These are phyloP conservation scores for Penicillium cosmopolitanum DNA, from an alignment of 495 filamentous ascomycete genomes.

Conservation along the genomic window DNA sequence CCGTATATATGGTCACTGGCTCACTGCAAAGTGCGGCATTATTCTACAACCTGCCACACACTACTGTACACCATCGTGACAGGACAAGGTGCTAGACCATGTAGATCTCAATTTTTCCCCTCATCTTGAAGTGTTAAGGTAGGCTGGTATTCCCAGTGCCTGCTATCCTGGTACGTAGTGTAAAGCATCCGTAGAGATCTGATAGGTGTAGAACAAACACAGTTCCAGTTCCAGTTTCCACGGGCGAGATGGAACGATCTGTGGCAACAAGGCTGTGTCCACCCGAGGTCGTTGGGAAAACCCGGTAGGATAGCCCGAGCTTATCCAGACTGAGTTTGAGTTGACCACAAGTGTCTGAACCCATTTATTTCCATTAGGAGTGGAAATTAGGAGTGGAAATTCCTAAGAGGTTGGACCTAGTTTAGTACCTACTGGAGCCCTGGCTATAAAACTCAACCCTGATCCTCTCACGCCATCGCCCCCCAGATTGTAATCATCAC, in stretches of 20 bases:
- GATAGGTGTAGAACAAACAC: not conserved
- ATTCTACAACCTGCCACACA: not conserved
- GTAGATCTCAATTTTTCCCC: not conserved
- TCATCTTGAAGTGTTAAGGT: too few species aligned
- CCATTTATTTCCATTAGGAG: slow-evolving; percentile 2
- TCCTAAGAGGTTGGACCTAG: not conserved
- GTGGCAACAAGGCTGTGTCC: not conserved
- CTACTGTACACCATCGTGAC: not conserved
- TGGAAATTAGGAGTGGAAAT: not conserved
- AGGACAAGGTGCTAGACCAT: not conserved
- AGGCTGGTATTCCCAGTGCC: too few species aligned
- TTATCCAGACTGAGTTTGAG: slow-evolving; percentile 4
- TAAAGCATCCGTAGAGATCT: not conserved
- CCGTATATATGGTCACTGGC: not conserved
- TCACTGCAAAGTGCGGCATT: not conserved
- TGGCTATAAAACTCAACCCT: not conserved
- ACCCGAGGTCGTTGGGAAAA: not conserved
- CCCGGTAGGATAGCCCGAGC: not conserved
- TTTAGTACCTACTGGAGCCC: not conserved
- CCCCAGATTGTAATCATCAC: slow-evolving; percentile 20
- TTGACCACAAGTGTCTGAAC: not conserved
- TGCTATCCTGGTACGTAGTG: not conserved
- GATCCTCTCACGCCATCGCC: slow-evolving; percentile 30
- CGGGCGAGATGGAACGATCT: too few species aligned
- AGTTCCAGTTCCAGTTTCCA: not conserved